Evolutionary conservation across 176 grass and related monocot genomes (phyloP), one percentile per base, ranked within the genome.

Genomic region (Rhynchospora breviuscula): DNA sequence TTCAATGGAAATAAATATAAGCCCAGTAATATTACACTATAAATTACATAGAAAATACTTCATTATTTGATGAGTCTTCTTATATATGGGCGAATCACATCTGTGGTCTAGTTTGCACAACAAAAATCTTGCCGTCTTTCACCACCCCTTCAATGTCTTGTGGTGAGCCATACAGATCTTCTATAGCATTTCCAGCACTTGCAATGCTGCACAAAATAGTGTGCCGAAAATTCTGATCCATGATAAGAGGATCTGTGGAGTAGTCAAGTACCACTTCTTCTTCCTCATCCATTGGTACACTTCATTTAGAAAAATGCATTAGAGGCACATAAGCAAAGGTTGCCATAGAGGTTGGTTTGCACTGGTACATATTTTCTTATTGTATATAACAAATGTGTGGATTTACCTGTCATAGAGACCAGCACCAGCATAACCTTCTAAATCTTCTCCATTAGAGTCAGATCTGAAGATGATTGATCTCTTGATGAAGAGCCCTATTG

Each of bases 401-500:
- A 40, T 59, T 73, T 63, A 99, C 96, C 96, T 99, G 69, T 99
- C 96, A 59, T 99, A 99, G 23, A 99, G 88, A 59, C 96, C 96
- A 67, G 96, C 96, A 81, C 96, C 96, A 77, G 96, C 96, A 54
- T 99, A 99, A 79, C 93, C 93, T 93, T 99, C 96, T 71, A 99
- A 83, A 88, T 99, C 96, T 85, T 99, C 96, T 0, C 96, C 96
- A 3, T 99, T 99, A 49, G 96, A 99, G 70, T 99, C 96, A 8
- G 96, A 99, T 84, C 96, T 92, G 75, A 99, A 99, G 66, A 99
- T 99, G 58, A 99, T 92, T 18, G 96, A 88, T 78, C 77, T 84
- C 81, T 80, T 92, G 86, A 99, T 99, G 87, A 95, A 99, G 70
- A 99, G 93, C 35, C 96, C 96, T 85, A 93, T 90, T 67, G 96